Base-by-base conservation (phyloP, 345 rosid genomes). In the Carallia brachiata region DNA sequence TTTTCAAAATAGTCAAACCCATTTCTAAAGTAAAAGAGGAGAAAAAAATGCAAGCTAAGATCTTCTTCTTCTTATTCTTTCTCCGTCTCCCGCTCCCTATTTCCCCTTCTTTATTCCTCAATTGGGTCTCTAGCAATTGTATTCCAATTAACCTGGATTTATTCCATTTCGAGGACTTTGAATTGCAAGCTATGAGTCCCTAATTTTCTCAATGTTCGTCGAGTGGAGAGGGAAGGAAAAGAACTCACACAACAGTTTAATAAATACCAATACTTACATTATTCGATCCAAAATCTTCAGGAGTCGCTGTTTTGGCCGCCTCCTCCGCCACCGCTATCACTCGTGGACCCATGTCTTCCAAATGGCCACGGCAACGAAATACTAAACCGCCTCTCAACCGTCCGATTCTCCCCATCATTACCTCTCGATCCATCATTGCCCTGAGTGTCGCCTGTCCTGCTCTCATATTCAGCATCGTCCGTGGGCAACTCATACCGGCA, bases 401-500 rank as follows among this genome's bases (percentile, higher is more conserved):
- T 15, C 73, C 77, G 69, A 59, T 57, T 61, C 44, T 63, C 75
- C 47, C 79, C 78, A 6, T 40, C 73, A 57, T 52, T 77, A 36
- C 61, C 71, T 48, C 69, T 66, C 2, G 52, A 71, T 27, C 6
- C 70, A 56, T 69, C 68, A 19, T 31, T 37, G 7, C 69, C 77
- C 53, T 64, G 75, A 13, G 52, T 72, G 2, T 30, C 67, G 28
- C 47, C 50, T 27, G 61, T 55, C 68, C 75, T 61, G 28, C n/a
- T 70, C 75, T 84, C 87, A 12, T 79, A 74, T 15, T 84, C 83
- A 61, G 63, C 17, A 71, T 84, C 87, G 55, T 84, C 87, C 0
- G 87, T 84, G 4, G 84, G 87, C 83, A 84, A 74, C 69, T 84
- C 87, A n/a, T 76, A 64, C 27, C 87, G 84, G 63, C 87, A 84